Conservation (phyloP, 805 yeast species). For the Vanderwaltozyma polyspora region DNA sequence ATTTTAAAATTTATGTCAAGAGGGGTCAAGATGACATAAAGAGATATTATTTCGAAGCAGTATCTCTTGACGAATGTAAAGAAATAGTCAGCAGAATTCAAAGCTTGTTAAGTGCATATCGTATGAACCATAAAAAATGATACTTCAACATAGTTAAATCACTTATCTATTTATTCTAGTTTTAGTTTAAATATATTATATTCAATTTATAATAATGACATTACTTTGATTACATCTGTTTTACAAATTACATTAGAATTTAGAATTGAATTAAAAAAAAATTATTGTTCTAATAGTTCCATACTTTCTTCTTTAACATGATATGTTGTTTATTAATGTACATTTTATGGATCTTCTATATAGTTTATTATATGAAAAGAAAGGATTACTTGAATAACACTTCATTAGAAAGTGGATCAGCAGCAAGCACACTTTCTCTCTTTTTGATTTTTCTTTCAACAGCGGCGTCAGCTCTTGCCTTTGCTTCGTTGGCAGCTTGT, state of each 20-base stretch:
- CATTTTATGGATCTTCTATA: neutral
- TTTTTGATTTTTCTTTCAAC: slow-evolving; percentile 60
- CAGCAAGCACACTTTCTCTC: slow-evolving; percentile 62
- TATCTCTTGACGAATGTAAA: slow-evolving; percentile 43
- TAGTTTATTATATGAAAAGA: neutral
- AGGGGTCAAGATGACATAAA: slow-evolving; percentile 55
- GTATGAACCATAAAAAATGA: slow-evolving; percentile 28
- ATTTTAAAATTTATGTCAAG: slow-evolving; percentile 70
- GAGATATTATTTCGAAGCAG: slow-evolving; percentile 80
- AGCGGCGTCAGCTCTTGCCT: slow-evolving; percentile 68
- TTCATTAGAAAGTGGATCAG: slow-evolving; percentile 76
- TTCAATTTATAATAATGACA: too few species aligned
- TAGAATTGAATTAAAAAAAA: too few species aligned
- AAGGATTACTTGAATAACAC: slow-evolving; percentile 48
- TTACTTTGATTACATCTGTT: neutral
- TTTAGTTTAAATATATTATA: too few species aligned
- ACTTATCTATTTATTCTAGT: too few species aligned
- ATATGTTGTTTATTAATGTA: too few species aligned
- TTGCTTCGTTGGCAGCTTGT: slow-evolving; percentile 70
- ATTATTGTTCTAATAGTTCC: too few species aligned
- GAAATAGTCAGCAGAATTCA: slow-evolving; percentile 69
- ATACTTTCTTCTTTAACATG: too few species aligned
- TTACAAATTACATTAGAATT: neutral
- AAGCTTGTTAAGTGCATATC: slow-evolving; percentile 45
- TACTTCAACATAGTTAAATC: neutral